phyloP scores from a whole-genome alignment of 306 rosid genomes.

The Vigna unguiculata region DNA sequence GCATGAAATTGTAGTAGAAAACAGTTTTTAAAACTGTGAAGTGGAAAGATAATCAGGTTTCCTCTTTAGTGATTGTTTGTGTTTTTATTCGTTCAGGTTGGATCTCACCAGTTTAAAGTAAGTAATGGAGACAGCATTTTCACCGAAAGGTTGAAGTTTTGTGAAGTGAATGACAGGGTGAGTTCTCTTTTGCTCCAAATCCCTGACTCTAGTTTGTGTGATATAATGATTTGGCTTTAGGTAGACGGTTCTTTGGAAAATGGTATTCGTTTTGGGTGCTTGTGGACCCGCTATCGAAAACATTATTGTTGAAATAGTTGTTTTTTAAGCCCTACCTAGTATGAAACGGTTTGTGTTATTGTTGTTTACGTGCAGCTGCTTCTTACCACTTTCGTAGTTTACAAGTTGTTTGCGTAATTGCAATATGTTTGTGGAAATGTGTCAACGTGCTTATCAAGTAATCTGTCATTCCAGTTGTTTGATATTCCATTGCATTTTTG shows the following conservation, averaged over 20 bases:
- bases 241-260: constrained; percentile 13
- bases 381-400: constrained; percentile 9
- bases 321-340: neutral
- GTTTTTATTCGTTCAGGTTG: constrained; percentile 58
- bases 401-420: neutral
- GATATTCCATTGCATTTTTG: constrained; percentile 26
- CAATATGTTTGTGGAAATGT: constrained; percentile 20
- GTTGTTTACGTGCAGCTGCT: neutral
- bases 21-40: too few species aligned
- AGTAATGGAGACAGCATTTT: constrained; percentile 88
- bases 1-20: too few species aligned
- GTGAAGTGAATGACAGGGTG: constrained; percentile 93
- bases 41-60: neutral
- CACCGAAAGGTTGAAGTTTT: constrained; percentile 85
- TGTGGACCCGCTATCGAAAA: neutral
- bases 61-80: neutral
- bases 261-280: constrained; percentile 5
- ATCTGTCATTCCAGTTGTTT: constrained; percentile 6
- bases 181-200: constrained; percentile 28
- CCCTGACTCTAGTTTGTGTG: neutral
- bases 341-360: neutral
- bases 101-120: constrained; percentile 93
- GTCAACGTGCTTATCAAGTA: constrained; percentile 1
- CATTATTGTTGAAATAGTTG: neutral
- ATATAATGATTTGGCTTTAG: neutral